Evolutionary conservation across 2,329 filamentous ascomycete genomes (phyloP).

Genomic region (Fusarium sp.): DNA sequence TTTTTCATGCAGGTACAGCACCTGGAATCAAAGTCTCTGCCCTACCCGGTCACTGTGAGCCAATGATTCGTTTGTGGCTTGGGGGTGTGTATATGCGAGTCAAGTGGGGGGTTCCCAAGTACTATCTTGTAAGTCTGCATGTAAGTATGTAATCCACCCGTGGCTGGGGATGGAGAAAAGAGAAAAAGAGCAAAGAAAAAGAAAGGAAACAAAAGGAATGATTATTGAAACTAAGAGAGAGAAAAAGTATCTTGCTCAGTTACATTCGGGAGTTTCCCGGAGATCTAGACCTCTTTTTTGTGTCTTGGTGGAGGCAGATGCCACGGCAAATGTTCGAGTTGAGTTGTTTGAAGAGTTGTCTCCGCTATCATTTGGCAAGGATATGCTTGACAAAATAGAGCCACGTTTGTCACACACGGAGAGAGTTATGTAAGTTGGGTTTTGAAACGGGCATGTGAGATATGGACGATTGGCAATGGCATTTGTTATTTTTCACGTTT

Average conservation of each 20-base stretch:
- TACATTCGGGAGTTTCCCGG: conserved; percentile 27
- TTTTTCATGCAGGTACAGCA: conserved; percentile 43
- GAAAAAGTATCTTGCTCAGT: conserved; percentile 23
- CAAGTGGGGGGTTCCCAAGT: conserved; percentile 13
- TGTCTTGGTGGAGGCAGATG: conserved; percentile 1
- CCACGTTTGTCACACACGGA: not conserved
- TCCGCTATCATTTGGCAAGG: conserved; percentile 15
- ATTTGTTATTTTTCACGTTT: not conserved
- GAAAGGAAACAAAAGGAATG: not conserved
- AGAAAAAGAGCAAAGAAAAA: conserved; percentile 12
- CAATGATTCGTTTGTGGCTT: conserved; percentile 36
- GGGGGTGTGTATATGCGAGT: conserved; percentile 28
- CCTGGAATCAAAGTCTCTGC: conserved; percentile 33
- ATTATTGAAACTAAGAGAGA: not conserved
- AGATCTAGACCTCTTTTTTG: conserved; percentile 5
- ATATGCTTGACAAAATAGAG: conserved; percentile 24
- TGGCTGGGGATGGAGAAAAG: conserved; percentile 11
- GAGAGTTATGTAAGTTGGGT: not conserved
- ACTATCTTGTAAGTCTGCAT: not conserved
- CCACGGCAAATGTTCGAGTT: conserved; percentile 5
- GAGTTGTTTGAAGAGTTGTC: conserved; percentile 5
- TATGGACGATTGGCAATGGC: conserved; percentile 17
- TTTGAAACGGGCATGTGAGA: conserved; percentile 6
- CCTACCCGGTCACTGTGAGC: conserved; percentile 27
- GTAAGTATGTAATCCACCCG: not conserved